phyloP scores from a whole-genome alignment of 106 monocot genomes.

The Iris macrosiphon region DNA sequence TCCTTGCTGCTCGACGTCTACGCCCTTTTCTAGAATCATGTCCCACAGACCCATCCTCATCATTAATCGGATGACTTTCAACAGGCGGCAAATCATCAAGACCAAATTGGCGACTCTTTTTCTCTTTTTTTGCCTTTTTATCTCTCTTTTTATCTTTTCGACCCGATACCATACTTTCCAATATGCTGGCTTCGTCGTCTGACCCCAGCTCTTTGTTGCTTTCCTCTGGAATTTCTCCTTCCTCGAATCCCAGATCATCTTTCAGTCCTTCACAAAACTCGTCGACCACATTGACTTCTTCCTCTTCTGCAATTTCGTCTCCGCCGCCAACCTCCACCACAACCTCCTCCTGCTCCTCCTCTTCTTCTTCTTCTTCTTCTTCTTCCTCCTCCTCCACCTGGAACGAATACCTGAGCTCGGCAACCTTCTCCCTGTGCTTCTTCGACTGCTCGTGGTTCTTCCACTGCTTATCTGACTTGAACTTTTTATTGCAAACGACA shows the following conservation, averaged over 20 bases:
- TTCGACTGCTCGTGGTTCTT: conserved; percentile 98
- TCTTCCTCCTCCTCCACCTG: conserved; percentile 53
- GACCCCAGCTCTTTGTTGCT: conserved; percentile 5
- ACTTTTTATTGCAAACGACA: conserved; percentile 87
- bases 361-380: conserved; percentile 27
- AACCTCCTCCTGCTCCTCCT: conserved; percentile 15
- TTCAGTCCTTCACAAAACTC: conserved; percentile 41
- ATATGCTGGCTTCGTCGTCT: conserved; percentile 41
- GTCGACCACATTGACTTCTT: conserved; percentile 19
- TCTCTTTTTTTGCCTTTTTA: no score
- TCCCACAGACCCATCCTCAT: conserved; percentile 23
- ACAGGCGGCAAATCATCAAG: conserved; percentile 10
- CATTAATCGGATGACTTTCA: conserved; percentile 15
- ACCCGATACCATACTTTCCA: conserved; percentile 67
- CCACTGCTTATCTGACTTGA: conserved; percentile 98
- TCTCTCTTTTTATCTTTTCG: conserved; percentile 29
- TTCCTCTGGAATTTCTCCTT: conserved; percentile 15
- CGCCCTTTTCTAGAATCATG: conserved; percentile 22
- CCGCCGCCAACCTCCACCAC: conserved; percentile 30
- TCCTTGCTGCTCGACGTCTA: conserved; percentile 26
- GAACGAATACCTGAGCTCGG: conserved; percentile 48
- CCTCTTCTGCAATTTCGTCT: conserved; percentile 21
- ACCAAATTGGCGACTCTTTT: background rate
- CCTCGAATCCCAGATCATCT: conserved; percentile 30
- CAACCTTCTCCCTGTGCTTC: conserved; percentile 87